Percentiles rank a stretch among this genome's conserved stretches.
Evolutionary conservation across 1,284 basidiomycete species (phyloP).

Genomic region (Heterobasidion irregulare): DNA sequence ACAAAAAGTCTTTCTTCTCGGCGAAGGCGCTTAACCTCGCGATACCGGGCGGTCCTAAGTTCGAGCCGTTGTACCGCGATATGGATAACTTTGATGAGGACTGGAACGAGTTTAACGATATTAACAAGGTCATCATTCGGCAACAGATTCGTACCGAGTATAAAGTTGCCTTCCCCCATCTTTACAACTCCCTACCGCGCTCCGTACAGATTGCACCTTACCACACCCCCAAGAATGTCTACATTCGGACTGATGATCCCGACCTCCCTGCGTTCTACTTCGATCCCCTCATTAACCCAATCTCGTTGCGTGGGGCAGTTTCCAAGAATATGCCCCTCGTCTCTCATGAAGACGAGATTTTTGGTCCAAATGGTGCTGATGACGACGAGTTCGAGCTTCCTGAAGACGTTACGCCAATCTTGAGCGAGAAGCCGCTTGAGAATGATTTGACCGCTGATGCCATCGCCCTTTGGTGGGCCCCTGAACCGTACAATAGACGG

Average conservation of each 20-base stretch:
- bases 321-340: constrained; percentile 80
- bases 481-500: constrained; percentile 90
- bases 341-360: constrained; percentile 87
- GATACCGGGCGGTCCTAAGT: constrained; percentile 97
- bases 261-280: constrained; percentile 99
- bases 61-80: constrained; percentile 91
- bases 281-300: constrained; percentile 96
- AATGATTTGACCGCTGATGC: constrained; percentile 94
- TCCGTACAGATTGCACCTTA: constrained; percentile 91
- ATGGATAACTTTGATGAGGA: constrained; percentile 98
- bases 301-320: constrained; percentile 80
- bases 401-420: constrained; percentile 77
- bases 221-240: constrained; percentile 95
- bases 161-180: constrained; percentile 98
- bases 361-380: constrained; percentile 79
- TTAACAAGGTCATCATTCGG: constrained; percentile 99
- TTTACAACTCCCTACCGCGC: constrained; percentile 97
- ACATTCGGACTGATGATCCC: constrained; percentile 98
- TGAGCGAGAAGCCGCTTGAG: constrained; percentile 76
- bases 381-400: constrained; percentile 88
- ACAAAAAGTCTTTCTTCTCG: constrained; percentile 97
- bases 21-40: constrained; percentile 98
- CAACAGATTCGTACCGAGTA: constrained; percentile 99
- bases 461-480: constrained; percentile 98
- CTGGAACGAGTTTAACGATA: constrained; percentile 99